These are phyloP conservation scores for Drechslerella stenobrocha DNA, from an alignment of 2,329 filamentous ascomycete genomes.

Conservation along the genomic window DNA sequence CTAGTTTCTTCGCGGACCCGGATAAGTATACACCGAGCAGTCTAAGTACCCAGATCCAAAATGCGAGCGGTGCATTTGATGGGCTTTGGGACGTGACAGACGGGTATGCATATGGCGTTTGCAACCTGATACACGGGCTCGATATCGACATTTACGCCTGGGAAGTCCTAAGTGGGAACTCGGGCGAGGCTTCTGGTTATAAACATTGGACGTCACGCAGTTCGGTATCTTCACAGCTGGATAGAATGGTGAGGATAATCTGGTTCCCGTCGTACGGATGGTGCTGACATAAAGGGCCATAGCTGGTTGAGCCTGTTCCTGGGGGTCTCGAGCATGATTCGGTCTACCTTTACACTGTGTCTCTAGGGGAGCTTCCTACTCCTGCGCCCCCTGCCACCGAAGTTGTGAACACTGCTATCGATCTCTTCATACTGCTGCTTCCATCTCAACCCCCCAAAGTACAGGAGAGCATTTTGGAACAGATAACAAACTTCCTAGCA, in stretches of 20 bases:
- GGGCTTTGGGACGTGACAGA: conserved; percentile 93
- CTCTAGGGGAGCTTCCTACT: conserved; percentile 60
- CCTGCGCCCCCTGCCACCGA: conserved; percentile 81
- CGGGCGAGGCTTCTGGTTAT: conserved; percentile 49
- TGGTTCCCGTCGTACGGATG: conserved; percentile 13
- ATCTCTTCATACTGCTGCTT: conserved; percentile 87
- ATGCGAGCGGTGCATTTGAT: conserved; percentile 84
- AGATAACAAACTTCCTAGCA: conserved; percentile 85
- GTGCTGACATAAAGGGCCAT: conserved; percentile 49
- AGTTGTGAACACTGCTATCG: conserved; percentile 90
- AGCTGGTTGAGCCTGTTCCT: conserved; percentile 52
- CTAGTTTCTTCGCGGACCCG: conserved; percentile 89
- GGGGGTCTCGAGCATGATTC: conserved; percentile 88
- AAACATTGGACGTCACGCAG: conserved; percentile 53
- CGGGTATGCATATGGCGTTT: conserved; percentile 92
- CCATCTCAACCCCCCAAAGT: conserved; percentile 87
- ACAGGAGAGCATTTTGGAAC: conserved; percentile 93
- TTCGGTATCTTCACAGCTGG: conserved; percentile 54
- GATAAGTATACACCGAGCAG: conserved; percentile 84
- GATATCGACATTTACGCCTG: conserved; percentile 71
- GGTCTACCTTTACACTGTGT: conserved; percentile 71
- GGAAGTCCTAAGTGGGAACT: conserved; percentile 53
- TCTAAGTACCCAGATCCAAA: conserved; percentile 86
- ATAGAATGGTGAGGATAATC: conserved; percentile 56
- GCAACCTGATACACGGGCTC: conserved; percentile 78